Evolutionary conservation across 768 basidiomycete species (phyloP), one percentile per base, ranked within the genome.

Genomic region (Terana coerulea): DNA sequence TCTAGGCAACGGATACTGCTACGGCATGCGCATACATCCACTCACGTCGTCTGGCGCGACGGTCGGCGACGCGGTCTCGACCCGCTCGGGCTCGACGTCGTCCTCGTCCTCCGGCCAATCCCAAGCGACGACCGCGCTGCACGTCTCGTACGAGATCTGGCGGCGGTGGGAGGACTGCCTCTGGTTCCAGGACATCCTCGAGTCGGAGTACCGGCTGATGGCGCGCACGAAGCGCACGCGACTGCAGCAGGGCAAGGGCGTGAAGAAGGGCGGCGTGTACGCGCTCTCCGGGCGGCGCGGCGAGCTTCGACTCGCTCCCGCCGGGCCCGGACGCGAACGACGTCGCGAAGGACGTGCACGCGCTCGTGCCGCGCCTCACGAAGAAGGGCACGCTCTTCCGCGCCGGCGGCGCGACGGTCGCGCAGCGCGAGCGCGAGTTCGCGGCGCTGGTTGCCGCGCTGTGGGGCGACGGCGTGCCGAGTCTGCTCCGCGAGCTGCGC

Each of bases 271-370:
- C 49, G 80, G 85, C 15, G 75, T 88, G 2, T 79, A 88, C 53
- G 77, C 86, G 52, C 79, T 82, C 52, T 77, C 81, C 29, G 84
- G 89, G 61, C 73, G 75, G 51, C n/a, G 90, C 90, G 1, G 83
- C 90, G 1, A 91, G 90, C 12, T 92, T 86, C 74, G 90, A 91
- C 47, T 91, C 88, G 1, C 75, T 92, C 17, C 90, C 90, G 11
- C 85, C 86, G 6, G 90, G 88, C 7, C 89, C 89, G n/a, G 77
- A 88, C 59, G 87, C 88, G 5, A 79, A 77, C 42, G 82, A 83
- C 12, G 77, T 91, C 36, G 81, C 82, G n/a, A 77, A 73, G 45
- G 79, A 87, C 53, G 75, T 91, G 35, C 87, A 90, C 59, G 58
- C 76, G 5, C 67, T 81, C 59, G 62, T 92, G 2, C 90, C 90